Percentiles rank a stretch among this genome's conserved stretches.
Conservation (phyloP, 164 flowering plant genomes). For the Houttuynia cordata region DNA sequence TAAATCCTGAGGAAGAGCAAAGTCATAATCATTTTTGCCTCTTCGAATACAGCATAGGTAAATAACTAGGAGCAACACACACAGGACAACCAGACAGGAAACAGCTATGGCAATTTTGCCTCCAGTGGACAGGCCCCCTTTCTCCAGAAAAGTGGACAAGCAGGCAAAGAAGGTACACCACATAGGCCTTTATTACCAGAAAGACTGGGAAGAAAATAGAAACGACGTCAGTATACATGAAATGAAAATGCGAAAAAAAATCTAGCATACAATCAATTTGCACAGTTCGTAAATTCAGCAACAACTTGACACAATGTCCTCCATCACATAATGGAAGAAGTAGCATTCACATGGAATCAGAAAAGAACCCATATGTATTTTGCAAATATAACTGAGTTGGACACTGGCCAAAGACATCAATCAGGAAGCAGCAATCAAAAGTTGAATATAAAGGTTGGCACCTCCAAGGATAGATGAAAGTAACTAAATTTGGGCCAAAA, state of each 20-base stretch:
- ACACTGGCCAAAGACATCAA: too few relatives aligned
- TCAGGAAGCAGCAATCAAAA: too few relatives aligned
- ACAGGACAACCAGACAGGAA: constrained; percentile 39
- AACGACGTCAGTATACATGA: too few relatives aligned
- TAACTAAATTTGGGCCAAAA: too few relatives aligned
- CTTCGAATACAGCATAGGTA: constrained; percentile 57
- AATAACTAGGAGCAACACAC: constrained; percentile 27
- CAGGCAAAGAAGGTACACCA: constrained; percentile 76
- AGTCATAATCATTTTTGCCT: constrained; percentile 76
- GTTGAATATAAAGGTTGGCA: too few relatives aligned
- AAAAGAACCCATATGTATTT: too few relatives aligned
- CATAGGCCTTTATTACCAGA: constrained; percentile 85
- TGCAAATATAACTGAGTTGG: too few relatives aligned
- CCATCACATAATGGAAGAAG: too few relatives aligned
- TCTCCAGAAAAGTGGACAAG: constrained; percentile 76
- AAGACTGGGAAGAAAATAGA: constrained; percentile 37
- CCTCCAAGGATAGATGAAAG: too few relatives aligned
- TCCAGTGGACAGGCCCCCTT: constrained; percentile 54
- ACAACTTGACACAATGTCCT: too few relatives aligned
- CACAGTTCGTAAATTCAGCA: too few relatives aligned
- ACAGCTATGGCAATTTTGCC: constrained; percentile 77
- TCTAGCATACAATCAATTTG: background rate
- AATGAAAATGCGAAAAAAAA: background rate
- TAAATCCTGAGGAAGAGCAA: constrained; percentile 80
- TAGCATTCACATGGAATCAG: too few relatives aligned